phyloP scores from a whole-genome alignment of 805 yeast species.

The Hemisphaericaspora nanyangensis region DNA sequence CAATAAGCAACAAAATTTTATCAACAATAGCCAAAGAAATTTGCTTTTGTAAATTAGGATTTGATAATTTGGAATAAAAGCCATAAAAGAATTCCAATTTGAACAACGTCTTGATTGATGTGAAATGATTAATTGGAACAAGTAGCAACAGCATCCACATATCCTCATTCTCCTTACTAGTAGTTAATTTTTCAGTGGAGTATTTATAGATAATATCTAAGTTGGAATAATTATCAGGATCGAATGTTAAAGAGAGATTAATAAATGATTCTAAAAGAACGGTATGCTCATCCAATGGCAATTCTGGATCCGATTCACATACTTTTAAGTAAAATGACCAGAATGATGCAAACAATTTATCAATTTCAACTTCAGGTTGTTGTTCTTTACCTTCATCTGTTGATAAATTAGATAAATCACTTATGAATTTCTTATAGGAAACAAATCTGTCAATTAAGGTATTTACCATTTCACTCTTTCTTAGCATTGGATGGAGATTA shows the following conservation, averaged over 20 bases:
- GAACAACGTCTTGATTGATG: conserved; percentile 37
- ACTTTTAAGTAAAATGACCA: conserved; percentile 61
- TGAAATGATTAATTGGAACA: conserved; percentile 46
- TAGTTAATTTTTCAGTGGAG: conserved; percentile 39
- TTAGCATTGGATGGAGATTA: conserved; percentile 66
- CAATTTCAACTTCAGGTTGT: conserved; percentile 11
- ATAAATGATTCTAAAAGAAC: conserved; percentile 63
- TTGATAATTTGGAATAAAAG: conserved; percentile 51
- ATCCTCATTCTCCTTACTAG: conserved; percentile 23
- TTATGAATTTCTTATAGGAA: conserved; percentile 35
- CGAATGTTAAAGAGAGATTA: conserved; percentile 60
- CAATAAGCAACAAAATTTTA: conserved; percentile 40
- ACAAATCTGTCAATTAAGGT: conserved; percentile 72
- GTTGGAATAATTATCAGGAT: conserved; percentile 57
- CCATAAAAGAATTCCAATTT: conserved; percentile 48
- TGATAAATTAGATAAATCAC: conserved; percentile 9
- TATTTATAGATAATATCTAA: conserved; percentile 59
- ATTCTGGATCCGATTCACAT: conserved; percentile 54
- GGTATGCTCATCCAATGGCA: conserved; percentile 65
- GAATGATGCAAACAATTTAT: conserved; percentile 54
- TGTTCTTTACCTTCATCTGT: conserved; percentile 8
- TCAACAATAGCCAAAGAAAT: conserved; percentile 62
- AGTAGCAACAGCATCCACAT: conserved; percentile 45
- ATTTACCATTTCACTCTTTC: conserved; percentile 59
- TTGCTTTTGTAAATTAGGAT: conserved; percentile 47